Conservation (phyloP, 2,329 filamentous ascomycete species). For the Cordyceps javanica region DNA sequence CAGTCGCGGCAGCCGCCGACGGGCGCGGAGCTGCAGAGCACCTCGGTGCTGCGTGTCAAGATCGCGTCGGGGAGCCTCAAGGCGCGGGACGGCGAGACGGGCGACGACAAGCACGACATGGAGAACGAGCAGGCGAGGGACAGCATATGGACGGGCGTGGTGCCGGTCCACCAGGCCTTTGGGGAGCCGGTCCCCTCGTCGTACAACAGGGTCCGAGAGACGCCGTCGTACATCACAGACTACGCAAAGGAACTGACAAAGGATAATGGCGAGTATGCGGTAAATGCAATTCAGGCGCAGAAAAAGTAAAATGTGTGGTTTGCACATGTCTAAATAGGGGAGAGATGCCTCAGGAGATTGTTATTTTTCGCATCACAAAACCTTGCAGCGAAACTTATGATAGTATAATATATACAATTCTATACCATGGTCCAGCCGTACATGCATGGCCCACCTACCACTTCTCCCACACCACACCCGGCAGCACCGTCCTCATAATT, state of each 20-base stretch:
- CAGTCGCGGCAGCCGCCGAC: conserved; percentile 65
- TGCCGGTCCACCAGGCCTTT: conserved; percentile 57
- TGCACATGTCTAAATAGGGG: neutral
- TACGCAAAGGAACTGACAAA: neutral
- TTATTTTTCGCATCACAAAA: neutral
- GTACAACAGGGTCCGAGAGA: conserved; percentile 49
- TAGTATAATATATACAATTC: neutral
- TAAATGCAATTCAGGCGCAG: conserved; percentile 30
- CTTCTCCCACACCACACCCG: conserved; percentile 73
- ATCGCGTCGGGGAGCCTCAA: conserved; percentile 72
- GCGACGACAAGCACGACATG: conserved; percentile 45
- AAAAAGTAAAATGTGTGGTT: neutral
- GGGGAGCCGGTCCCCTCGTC: conserved; percentile 56
- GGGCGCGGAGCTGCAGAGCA: conserved; percentile 67
- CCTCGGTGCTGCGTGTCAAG: conserved; percentile 62
- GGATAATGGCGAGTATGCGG: conserved; percentile 4
- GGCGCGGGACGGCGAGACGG: conserved; percentile 58
- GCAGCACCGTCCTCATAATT: conserved; percentile 83
- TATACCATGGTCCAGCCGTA: neutral
- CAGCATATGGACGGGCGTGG: conserved; percentile 49
- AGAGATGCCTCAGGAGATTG: neutral
- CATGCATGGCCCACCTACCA: conserved; percentile 60
- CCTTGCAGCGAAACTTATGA: conserved; percentile 1
- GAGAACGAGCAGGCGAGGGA: conserved; percentile 35
- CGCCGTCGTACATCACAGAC: conserved; percentile 56